These are phyloP conservation scores for Botryotinia globosa DNA, from an alignment of 2,329 filamentous ascomycete genomes.

Conservation along the genomic window DNA sequence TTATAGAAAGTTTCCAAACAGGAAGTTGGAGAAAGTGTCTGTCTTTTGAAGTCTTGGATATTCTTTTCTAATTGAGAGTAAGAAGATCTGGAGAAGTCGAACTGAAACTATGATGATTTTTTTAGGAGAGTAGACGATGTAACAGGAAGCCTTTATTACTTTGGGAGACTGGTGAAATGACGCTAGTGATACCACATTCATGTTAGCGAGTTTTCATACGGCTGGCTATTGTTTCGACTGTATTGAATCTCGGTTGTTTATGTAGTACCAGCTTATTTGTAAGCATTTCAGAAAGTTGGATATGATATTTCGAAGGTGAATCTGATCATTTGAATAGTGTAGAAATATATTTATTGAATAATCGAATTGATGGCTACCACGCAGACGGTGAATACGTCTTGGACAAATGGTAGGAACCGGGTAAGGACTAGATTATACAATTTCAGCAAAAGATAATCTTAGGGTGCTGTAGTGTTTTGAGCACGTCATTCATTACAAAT, in stretches of 20 bases:
- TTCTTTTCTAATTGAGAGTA: neutral
- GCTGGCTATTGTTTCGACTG: neutral
- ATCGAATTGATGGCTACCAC: neutral
- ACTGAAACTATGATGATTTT: neutral
- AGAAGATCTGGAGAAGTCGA: neutral
- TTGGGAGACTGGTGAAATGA: neutral
- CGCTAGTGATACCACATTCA: neutral
- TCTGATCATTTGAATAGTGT: neutral
- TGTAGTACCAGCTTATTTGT: too few species aligned
- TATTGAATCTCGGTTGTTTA: neutral
- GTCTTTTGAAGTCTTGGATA: neutral
- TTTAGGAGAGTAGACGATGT: neutral
- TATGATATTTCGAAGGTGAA: neutral
- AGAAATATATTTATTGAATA: neutral
- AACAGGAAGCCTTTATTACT: neutral
- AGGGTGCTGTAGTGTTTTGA: rapidly evolving
- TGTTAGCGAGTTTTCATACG: neutral
- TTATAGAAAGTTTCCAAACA: neutral
- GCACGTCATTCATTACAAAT: rapidly evolving
- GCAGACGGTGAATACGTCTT: rapidly evolving
- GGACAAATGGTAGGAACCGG: neutral
- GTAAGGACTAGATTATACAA: neutral
- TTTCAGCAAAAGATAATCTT: rapidly evolving
- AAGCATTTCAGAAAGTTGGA: too few species aligned
- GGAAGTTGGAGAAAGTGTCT: neutral